Evolutionary conservation across 2,329 filamentous ascomycete genomes (phyloP).

Genomic region (Amauroascus verrucosus): DNA sequence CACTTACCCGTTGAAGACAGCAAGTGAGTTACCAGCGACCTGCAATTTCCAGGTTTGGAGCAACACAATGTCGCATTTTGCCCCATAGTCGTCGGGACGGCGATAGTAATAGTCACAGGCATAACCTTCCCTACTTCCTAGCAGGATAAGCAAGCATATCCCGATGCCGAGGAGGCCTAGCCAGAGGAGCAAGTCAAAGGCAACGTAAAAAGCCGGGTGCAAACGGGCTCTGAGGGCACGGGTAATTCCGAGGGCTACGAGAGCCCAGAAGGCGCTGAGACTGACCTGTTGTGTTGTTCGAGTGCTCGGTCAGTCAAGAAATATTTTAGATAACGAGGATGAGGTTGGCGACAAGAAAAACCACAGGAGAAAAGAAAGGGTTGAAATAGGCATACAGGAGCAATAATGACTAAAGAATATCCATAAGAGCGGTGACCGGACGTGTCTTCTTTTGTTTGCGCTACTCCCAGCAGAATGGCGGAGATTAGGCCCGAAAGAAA

Average conservation of each 20-base stretch:
- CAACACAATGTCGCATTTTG: background rate
- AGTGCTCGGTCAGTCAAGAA: background rate
- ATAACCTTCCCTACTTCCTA: background rate
- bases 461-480: background rate
- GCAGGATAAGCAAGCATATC: background rate
- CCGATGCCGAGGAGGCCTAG: background rate
- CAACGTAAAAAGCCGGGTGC: slow-evolving; percentile 11
- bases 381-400: background rate
- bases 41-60: background rate
- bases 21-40: background rate
- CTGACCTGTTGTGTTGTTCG: background rate
- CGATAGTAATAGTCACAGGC: background rate
- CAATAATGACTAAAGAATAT: background rate
- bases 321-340: too few species aligned
- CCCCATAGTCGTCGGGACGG: background rate
- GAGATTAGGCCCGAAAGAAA: background rate
- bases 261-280: slow-evolving; percentile 6
- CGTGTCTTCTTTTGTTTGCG: background rate
- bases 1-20: slow-evolving; percentile 8
- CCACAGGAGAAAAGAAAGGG: background rate
- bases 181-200: slow-evolving; percentile 11
- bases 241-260: background rate
- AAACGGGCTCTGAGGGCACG: background rate
- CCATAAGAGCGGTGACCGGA: background rate
- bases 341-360: too few species aligned